Conservation (phyloP, 139 green algal genomes). For the Picochlorum costavermella region DNA sequence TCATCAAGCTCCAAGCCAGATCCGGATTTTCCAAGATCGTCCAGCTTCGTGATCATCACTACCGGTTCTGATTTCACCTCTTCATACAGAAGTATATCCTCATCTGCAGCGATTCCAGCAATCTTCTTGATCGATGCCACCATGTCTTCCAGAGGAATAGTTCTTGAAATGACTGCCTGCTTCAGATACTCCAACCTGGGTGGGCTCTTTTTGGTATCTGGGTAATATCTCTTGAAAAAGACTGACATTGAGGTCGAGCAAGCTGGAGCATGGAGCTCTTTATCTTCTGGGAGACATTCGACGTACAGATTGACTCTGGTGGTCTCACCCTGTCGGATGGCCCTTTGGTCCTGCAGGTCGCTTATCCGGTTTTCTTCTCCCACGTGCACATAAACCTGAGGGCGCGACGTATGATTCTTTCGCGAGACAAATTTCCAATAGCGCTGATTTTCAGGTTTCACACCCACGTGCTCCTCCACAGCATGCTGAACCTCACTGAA, state of each 20-base stretch:
- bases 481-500: conserved; percentile 71
- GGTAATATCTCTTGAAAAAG: conserved; percentile 85
- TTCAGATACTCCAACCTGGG: conserved; percentile 37
- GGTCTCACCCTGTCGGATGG: conserved; percentile 9
- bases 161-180: conserved; percentile 27
- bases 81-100: conserved; percentile 43
- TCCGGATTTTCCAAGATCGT: neutral
- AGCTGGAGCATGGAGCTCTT: neutral
- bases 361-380: conserved; percentile 33
- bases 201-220: conserved; percentile 9
- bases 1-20: conserved; percentile 53
- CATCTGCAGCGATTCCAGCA: conserved; percentile 24
- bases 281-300: conserved; percentile 36
- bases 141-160: conserved; percentile 13
- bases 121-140: conserved; percentile 34
- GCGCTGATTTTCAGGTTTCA: conserved; percentile 69
- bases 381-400: conserved; percentile 36
- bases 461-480: conserved; percentile 52
- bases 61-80: conserved; percentile 86
- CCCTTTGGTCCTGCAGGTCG: neutral
- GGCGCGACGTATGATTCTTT: conserved; percentile 73
- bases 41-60: conserved; percentile 61
- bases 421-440: conserved; percentile 82
- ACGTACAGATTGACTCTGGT: conserved; percentile 65
- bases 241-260: conserved; percentile 51